Percentiles rank a stretch among this genome's conserved stretches.
Conservation (phyloP, 2,329 filamentous ascomycete genomes). For the Knoxdaviesia capensis region DNA sequence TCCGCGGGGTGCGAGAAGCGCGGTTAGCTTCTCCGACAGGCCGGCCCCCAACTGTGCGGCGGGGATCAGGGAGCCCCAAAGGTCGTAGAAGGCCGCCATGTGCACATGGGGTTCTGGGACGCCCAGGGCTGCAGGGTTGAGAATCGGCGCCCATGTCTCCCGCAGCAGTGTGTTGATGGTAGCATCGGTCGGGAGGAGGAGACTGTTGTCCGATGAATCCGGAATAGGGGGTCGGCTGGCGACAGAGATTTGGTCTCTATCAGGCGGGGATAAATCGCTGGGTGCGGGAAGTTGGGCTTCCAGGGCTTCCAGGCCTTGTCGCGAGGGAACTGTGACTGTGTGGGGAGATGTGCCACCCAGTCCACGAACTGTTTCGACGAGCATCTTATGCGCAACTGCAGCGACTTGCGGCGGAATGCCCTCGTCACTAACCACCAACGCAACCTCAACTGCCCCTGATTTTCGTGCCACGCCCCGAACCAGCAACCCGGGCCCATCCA, state of each 20-base stretch:
- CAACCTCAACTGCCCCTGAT: too few relatives aligned
- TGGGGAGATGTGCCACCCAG: conserved; percentile 8
- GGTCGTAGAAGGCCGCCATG: conserved; percentile 27
- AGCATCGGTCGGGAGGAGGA: conserved; percentile 17
- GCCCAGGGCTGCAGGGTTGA: conserved; percentile 18
- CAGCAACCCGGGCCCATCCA: conserved; percentile 24
- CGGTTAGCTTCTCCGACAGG: conserved; percentile 21
- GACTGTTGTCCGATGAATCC: conserved; percentile 5
- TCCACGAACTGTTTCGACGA: conserved; percentile 22
- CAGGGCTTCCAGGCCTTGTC: conserved; percentile 8
- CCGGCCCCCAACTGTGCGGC: conserved; percentile 24
- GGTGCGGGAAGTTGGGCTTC: conserved; percentile 23
- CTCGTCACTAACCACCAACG: conserved; percentile 14
- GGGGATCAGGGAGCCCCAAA: conserved; percentile 27
- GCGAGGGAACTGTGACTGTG: conserved; percentile 19
- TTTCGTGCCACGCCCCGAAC: conserved; percentile 15
- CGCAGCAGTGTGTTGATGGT: too few relatives aligned
- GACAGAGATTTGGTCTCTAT: too few relatives aligned
- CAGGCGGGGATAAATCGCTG: conserved; percentile 1
- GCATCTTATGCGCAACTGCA: conserved; percentile 17
- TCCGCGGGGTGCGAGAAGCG: conserved; percentile 7
- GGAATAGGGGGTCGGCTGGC: too few relatives aligned
- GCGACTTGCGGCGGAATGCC: conserved; percentile 6
- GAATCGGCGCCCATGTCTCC: conserved; percentile 18
- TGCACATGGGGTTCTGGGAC: conserved; percentile 21